Percentiles rank a stretch among this genome's conserved stretches.
Conservation (phyloP, 495 filamentous ascomycete genomes). For the Penicillium robsamsonii region DNA sequence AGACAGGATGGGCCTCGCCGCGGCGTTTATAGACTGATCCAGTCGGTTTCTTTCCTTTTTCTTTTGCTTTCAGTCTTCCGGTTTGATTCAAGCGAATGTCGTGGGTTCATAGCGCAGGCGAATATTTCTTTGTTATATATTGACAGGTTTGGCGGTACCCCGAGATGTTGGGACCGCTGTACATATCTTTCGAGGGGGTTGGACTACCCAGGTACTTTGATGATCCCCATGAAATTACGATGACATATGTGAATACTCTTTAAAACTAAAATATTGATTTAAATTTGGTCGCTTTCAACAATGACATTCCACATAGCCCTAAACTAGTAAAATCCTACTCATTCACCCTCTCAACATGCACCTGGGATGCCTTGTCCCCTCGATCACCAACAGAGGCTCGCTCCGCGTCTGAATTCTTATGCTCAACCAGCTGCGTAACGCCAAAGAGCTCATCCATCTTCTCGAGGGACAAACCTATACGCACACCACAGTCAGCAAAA, state of each 20-base stretch:
- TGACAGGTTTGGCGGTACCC: not conserved
- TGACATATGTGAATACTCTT: conserved; percentile 14
- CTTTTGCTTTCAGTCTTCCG: not conserved
- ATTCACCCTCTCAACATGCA: conserved; percentile 13
- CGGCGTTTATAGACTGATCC: not conserved
- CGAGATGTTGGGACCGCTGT: conserved; percentile 3
- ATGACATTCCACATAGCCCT: not conserved
- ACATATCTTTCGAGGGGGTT: conserved; percentile 14
- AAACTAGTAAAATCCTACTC: not conserved
- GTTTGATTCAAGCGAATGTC: conserved; percentile 4
- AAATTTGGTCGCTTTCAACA: not conserved
- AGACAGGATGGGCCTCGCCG: not conserved
- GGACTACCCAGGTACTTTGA: conserved; percentile 5
- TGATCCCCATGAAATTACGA: conserved; percentile 24
- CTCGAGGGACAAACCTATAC: conserved; percentile 41
- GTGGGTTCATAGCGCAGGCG: conserved; percentile 19
- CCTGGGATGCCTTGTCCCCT: conserved; percentile 11
- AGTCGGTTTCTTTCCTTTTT: not conserved
- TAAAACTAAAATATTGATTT: not conserved
- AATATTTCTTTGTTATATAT: conserved; percentile 7
- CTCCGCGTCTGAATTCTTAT: conserved; percentile 25
- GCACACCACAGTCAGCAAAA: conserved; percentile 1
- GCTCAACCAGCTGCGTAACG: conserved; percentile 28
- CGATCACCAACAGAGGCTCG: conserved; percentile 6
- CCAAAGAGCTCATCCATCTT: conserved; percentile 56